phyloP scores from a whole-genome alignment of 805 yeast species.

The Saccharomycopsis malanga region DNA sequence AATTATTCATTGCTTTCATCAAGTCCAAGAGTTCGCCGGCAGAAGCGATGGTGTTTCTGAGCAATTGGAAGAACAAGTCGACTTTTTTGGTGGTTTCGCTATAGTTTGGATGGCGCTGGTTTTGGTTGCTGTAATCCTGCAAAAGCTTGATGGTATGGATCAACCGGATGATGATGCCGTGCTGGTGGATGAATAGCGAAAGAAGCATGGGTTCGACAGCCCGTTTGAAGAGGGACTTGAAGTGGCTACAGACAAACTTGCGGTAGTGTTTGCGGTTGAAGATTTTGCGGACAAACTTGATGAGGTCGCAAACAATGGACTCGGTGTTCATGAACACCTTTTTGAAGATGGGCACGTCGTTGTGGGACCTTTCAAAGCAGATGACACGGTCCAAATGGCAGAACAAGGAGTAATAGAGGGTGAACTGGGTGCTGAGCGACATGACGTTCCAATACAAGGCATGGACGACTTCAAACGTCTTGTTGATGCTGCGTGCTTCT shows the following conservation, averaged over 20 bases:
- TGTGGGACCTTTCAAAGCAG: slow-evolving; percentile 14
- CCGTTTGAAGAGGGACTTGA: slow-evolving; percentile 10
- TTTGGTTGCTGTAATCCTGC: slow-evolving; percentile 8
- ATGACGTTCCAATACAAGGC: slow-evolving; percentile 25
- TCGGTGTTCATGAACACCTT: slow-evolving; percentile 16
- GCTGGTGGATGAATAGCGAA: slow-evolving; percentile 13
- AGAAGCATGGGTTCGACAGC: slow-evolving; percentile 13
- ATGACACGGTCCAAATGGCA: slow-evolving; percentile 13
- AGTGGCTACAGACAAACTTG: slow-evolving; percentile 12
- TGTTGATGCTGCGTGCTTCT: slow-evolving; percentile 13
- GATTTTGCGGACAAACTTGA: slow-evolving; percentile 5
- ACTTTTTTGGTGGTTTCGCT: slow-evolving; percentile 10
- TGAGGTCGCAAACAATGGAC: slow-evolving; percentile 8
- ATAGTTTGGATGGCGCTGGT: not conserved
- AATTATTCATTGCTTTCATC: slow-evolving; percentile 14
- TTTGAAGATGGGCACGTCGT: slow-evolving; percentile 17
- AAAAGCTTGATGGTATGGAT: slow-evolving; percentile 16
- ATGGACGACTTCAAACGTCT: slow-evolving; percentile 13
- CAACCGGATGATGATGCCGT: slow-evolving; percentile 13
- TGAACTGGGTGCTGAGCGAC: slow-evolving; percentile 9
- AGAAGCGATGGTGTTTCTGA: slow-evolving; percentile 3
- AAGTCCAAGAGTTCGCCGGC: slow-evolving; percentile 4
- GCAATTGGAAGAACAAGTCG: not conserved
- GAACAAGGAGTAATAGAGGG: slow-evolving; percentile 17
- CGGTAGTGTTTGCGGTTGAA: slow-evolving; percentile 15